phyloP scores from a whole-genome alignment of 1,139 yeast genomes.

The Yamadazyma membranifaciens region DNA sequence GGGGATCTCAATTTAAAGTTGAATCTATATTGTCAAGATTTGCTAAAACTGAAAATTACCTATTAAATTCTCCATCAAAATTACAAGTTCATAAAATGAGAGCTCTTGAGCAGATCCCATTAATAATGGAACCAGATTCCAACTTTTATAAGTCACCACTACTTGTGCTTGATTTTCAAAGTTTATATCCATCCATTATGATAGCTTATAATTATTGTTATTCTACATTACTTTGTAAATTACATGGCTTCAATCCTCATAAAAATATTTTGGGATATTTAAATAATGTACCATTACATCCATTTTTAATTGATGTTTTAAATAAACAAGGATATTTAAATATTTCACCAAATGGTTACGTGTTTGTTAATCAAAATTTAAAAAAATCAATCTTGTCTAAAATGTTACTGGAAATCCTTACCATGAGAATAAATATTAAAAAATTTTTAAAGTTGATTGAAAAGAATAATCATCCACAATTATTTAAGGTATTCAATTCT shows the following conservation, averaged over 20 bases:
- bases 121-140: constrained; percentile 90
- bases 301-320: constrained; percentile 56
- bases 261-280: constrained; percentile 40
- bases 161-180: constrained; percentile 88
- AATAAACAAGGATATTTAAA: constrained; percentile 49
- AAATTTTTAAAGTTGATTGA: constrained; percentile 59
- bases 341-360: constrained; percentile 84
- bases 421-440: constrained; percentile 77
- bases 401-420: constrained; percentile 81
- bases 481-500: constrained; percentile 62
- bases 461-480: constrained; percentile 33
- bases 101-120: constrained; percentile 83
- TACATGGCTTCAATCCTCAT: constrained; percentile 45
- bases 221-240: constrained; percentile 78
- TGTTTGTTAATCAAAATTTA: constrained; percentile 64
- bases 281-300: constrained; percentile 46
- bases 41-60: constrained; percentile 69
- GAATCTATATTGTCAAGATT: constrained; percentile 78
- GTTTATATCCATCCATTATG: constrained; percentile 87
- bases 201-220: constrained; percentile 92
- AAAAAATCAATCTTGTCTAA: constrained; percentile 76
- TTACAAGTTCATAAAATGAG: constrained; percentile 80
- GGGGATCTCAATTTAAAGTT: constrained; percentile 94
- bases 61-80: constrained; percentile 78
- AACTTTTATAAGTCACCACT: constrained; percentile 85